phyloP scores from a whole-genome alignment of 371 early-diverging fungal genomes.

The Capillidium rhysosporum region DNA sequence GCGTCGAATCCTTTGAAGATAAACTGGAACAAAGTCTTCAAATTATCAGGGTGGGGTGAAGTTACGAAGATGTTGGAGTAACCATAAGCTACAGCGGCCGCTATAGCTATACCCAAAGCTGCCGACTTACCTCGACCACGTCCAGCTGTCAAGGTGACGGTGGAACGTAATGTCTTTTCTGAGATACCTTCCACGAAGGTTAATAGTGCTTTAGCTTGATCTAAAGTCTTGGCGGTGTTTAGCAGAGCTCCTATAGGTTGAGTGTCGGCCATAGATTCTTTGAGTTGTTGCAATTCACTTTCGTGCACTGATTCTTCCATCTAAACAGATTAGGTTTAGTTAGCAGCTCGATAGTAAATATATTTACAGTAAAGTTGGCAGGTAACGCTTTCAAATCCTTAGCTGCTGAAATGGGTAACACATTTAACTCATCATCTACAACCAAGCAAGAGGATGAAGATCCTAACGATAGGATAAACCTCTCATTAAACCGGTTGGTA shows the following conservation, averaged over 20 bases:
- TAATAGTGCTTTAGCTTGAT: constrained; percentile 88
- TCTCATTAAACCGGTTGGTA: constrained; percentile 91
- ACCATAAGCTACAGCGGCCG: constrained; percentile 93
- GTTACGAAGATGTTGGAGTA: constrained; percentile 97
- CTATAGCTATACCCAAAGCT: constrained; percentile 89
- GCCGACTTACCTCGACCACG: constrained; percentile 99
- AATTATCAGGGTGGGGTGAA: constrained; percentile 95
- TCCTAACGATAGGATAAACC: constrained; percentile 88
- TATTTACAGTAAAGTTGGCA: constrained; percentile 8
- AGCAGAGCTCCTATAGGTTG: constrained; percentile 75
- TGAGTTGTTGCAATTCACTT: constrained; percentile 56
- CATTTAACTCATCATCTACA: constrained; percentile 91
- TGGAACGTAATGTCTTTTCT: constrained; percentile 78
- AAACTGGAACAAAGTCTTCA: constrained; percentile 96
- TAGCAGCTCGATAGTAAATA: background rate
- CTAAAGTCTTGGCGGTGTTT: constrained; percentile 57
- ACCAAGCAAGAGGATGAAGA: constrained; percentile 82
- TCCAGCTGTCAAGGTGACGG: constrained; percentile 87
- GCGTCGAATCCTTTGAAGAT: constrained; percentile 93
- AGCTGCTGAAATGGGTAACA: constrained; percentile 79
- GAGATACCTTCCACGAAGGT: constrained; percentile 89
- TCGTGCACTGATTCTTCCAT: constrained; percentile 34
- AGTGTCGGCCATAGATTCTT: constrained; percentile 66
- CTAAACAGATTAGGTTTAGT: constrained; percentile 16
- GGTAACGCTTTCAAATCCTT: constrained; percentile 77